Evolutionary conservation across 2,329 filamentous ascomycete genomes (phyloP).

Genomic region (Ascochyta clinopodiicola): DNA sequence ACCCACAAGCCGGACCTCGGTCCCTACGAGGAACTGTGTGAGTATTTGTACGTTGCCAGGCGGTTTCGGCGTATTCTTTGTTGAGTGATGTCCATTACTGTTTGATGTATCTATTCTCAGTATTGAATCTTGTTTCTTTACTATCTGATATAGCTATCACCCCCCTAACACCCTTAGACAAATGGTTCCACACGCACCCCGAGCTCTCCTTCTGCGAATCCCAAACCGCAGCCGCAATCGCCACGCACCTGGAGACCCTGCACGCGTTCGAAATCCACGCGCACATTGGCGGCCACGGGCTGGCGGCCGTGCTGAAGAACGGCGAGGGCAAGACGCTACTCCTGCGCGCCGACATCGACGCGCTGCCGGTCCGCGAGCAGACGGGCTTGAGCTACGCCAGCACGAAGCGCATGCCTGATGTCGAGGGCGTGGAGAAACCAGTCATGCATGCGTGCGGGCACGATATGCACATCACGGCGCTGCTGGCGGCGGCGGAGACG

Average conservation of each 20-base stretch:
- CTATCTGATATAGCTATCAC: too few relatives aligned
- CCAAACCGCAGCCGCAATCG: constrained; percentile 41
- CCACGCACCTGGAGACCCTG: constrained; percentile 34
- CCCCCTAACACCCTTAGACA: constrained; percentile 27
- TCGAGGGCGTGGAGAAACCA: constrained; percentile 57
- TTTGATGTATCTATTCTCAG: too few relatives aligned
- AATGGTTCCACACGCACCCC: constrained; percentile 44
- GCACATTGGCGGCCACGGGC: constrained; percentile 64
- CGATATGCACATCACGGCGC: constrained; percentile 66
- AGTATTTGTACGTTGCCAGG: constrained; percentile 5
- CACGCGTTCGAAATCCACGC: constrained; percentile 54
- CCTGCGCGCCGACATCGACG: constrained; percentile 69
- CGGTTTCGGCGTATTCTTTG: constrained; percentile 2
- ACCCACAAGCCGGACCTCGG: constrained; percentile 32
- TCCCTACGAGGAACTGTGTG: constrained; percentile 46
- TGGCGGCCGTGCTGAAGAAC: constrained; percentile 64
- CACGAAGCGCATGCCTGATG: constrained; percentile 52
- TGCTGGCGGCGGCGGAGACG: constrained; percentile 63
- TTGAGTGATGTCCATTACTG: too few relatives aligned
- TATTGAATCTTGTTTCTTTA: too few relatives aligned
- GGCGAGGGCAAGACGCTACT: constrained; percentile 63
- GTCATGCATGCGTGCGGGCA: constrained; percentile 74
- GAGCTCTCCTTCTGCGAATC: constrained; percentile 48
- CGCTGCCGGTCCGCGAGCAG: constrained; percentile 63
- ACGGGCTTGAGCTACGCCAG: constrained; percentile 65